Percentiles rank a stretch among this genome's conserved stretches.
Evolutionary conservation across 2,329 filamentous ascomycete species (phyloP).

Genomic region (Rhynchosporium agropyri): DNA sequence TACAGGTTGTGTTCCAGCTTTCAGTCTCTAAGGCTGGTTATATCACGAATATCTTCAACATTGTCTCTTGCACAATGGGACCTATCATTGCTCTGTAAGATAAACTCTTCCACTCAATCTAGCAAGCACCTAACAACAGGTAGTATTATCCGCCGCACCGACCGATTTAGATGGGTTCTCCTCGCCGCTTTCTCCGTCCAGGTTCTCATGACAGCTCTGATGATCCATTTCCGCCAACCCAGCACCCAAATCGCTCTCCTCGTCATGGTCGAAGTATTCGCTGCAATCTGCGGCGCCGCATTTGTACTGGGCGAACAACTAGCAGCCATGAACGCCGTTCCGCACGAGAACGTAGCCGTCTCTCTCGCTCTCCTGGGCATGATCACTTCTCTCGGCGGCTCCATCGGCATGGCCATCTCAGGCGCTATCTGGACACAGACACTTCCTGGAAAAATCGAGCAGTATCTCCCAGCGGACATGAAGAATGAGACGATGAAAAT

Average conservation of each 20-base stretch:
- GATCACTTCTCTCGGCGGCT: not conserved
- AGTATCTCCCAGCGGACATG: not conserved
- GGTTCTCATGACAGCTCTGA: not conserved
- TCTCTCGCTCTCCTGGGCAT: not conserved
- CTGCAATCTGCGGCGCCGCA: not conserved
- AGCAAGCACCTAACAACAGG: too few species aligned
- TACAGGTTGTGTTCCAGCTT: conserved; percentile 56
- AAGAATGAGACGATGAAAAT: not conserved
- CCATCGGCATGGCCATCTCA: not conserved
- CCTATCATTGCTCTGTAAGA: conserved; percentile 45
- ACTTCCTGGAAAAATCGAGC: not conserved
- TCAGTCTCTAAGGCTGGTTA: conserved; percentile 54
- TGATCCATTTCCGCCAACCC: not conserved
- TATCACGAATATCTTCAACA: conserved; percentile 52
- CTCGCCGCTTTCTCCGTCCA: not conserved
- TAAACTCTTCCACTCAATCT: too few species aligned
- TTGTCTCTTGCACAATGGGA: conserved; percentile 53
- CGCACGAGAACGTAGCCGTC: not conserved
- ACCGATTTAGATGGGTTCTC: conserved; percentile 32
- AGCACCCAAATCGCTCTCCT: not conserved
- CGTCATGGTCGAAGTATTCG: conserved; percentile 3
- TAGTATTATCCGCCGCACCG: conserved; percentile 45
- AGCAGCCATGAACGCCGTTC: not conserved
- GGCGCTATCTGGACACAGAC: not conserved
- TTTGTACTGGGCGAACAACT: not conserved